phyloP scores from a whole-genome alignment of 495 filamentous ascomycete genomes.

The Tuber calosporum region DNA sequence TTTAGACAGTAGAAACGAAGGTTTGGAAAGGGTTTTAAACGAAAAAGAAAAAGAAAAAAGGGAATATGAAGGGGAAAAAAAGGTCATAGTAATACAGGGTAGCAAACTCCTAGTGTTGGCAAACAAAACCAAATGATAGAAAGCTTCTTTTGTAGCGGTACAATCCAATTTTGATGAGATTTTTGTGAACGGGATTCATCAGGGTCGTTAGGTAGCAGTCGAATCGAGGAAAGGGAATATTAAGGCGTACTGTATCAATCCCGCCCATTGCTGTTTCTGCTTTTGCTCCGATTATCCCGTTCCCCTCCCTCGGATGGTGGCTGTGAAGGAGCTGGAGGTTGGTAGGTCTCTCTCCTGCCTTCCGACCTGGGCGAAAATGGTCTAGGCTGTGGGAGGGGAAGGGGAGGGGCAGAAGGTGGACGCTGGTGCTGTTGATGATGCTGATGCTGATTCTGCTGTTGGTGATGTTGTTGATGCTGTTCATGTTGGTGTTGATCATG shows the following conservation, averaged over 20 bases:
- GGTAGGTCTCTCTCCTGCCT: constrained; percentile 28
- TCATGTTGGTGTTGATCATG: constrained; percentile 39
- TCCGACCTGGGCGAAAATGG: constrained; percentile 41
- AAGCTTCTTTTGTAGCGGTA: constrained; percentile 27
- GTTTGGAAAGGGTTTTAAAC: constrained; percentile 13
- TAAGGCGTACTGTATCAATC: constrained; percentile 12
- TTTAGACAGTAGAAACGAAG: constrained; percentile 39
- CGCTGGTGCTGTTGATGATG: constrained; percentile 37
- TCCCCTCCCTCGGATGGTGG: constrained; percentile 34
- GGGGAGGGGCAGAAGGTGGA: constrained; percentile 37
- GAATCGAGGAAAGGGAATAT: constrained; percentile 6
- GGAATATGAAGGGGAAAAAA: constrained; percentile 3
- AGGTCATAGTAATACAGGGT: constrained; percentile 29
- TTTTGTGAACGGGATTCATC: constrained; percentile 8
- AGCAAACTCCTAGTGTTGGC: constrained; percentile 38
- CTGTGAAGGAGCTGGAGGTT: constrained; percentile 23
- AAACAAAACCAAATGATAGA: constrained; percentile 11
- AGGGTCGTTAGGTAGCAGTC: constrained; percentile 16
- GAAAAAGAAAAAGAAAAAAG: not conserved
- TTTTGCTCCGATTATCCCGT: constrained; percentile 28
- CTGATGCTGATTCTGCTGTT: constrained; percentile 21
- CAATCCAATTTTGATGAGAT: constrained; percentile 18
- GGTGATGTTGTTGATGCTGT: constrained; percentile 31
- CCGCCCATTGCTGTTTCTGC: constrained; percentile 30
- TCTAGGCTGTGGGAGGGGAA: constrained; percentile 26